Evolutionary conservation across 306 rosid species (phyloP).

Genomic region (Quercus cerris): DNA sequence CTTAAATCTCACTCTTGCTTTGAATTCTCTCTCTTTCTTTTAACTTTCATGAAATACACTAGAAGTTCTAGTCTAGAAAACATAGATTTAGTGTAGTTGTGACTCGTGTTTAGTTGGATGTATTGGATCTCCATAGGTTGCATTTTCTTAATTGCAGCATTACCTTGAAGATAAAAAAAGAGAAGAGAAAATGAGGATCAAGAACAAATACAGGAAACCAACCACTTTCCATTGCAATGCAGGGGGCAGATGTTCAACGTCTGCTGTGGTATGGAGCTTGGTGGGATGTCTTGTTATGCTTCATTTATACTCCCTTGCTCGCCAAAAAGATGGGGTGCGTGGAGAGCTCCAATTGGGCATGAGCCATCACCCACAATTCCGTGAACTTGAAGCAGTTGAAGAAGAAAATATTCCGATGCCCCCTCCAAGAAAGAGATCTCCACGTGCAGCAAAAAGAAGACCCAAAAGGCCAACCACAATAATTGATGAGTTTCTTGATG

Average conservation of each 20-base stretch:
- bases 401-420: conserved; percentile 78
- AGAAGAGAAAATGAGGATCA: conserved; percentile 80
- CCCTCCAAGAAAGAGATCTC: conserved; percentile 91
- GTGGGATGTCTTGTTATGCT: conserved; percentile 73
- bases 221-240: conserved; percentile 68
- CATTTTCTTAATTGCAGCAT: conserved; percentile 68
- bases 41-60: not conserved
- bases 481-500: conserved; percentile 91
- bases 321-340: conserved; percentile 29
- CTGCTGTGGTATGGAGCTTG: conserved; percentile 65
- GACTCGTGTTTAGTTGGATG: conserved; percentile 36
- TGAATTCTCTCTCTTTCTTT: not conserved
- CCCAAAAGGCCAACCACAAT: conserved; percentile 69
- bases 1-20: not conserved
- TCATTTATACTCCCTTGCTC: conserved; percentile 48
- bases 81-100: conserved; percentile 15
- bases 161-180: conserved; percentile 54
- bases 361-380: conserved; percentile 52
- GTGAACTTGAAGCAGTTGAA: conserved; percentile 79
- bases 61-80: not conserved
- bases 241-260: conserved; percentile 67
- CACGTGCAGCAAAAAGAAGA: conserved; percentile 81
- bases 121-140: conserved; percentile 61
- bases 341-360: conserved; percentile 35
- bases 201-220: conserved; percentile 82